Percentiles rank a stretch among this genome's conserved stretches.
These are phyloP conservation scores for Mycena alexandri DNA, from an alignment of 768 basidiomycete genomes.

Conservation along the genomic window DNA sequence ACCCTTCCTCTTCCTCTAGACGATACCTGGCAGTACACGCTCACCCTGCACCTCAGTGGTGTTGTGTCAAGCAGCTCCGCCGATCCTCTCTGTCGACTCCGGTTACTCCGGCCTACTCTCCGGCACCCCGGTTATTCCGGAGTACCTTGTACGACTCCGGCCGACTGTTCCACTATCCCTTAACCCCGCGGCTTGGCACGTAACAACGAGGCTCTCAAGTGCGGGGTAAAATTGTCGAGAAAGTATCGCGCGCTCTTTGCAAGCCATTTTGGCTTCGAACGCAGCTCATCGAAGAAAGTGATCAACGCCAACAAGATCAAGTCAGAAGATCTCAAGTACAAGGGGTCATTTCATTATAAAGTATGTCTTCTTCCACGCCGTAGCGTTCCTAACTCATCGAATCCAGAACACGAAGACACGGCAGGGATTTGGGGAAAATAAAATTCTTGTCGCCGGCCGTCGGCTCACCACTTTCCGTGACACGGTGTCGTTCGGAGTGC, in stretches of 20 bases:
- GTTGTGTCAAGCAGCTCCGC: too few species aligned
- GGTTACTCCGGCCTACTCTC: too few species aligned
- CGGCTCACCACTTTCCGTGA: neutral
- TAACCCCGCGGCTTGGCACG: too few species aligned
- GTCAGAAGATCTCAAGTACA: neutral
- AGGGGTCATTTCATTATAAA: conserved; percentile 20
- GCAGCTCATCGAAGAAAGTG: conserved; percentile 1
- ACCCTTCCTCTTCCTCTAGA: too few species aligned
- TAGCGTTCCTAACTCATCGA: neutral
- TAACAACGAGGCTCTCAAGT: conserved; percentile 19
- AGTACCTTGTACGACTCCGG: too few species aligned
- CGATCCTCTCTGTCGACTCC: too few species aligned
- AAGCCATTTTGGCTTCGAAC: conserved; percentile 6
- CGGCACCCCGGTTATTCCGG: too few species aligned
- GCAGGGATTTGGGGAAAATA: conserved; percentile 18
- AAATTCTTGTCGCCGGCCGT: neutral
- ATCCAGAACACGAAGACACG: neutral
- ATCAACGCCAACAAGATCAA: conserved; percentile 11
- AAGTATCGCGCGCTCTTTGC: neutral
- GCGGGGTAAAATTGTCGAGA: conserved; percentile 20
- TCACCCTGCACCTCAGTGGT: too few species aligned
- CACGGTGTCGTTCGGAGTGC: neutral
- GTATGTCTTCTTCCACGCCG: neutral
- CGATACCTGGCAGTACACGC: too few species aligned
- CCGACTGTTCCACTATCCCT: too few species aligned